Evolutionary conservation across 495 filamentous ascomycete species (phyloP).

Genomic region (Penicillium maclennaniae): DNA sequence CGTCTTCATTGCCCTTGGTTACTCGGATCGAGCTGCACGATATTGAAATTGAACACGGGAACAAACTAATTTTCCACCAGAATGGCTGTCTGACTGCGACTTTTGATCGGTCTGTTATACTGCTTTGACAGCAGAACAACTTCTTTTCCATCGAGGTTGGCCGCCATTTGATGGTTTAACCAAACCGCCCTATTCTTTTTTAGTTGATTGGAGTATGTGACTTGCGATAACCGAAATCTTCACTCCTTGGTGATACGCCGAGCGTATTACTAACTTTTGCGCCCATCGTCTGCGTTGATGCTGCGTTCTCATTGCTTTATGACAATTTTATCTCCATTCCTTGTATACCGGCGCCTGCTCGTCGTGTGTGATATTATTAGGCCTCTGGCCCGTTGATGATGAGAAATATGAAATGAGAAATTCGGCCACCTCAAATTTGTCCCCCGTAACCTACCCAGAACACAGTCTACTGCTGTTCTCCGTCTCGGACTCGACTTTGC

Average conservation of each 20-base stretch:
- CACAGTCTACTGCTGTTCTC: too few species aligned
- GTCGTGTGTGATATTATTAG: constrained; percentile 2
- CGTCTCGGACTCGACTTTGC: too few species aligned
- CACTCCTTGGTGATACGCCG: constrained; percentile 15
- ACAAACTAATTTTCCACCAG: constrained; percentile 30
- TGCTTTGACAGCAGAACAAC: constrained; percentile 28
- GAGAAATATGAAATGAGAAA: constrained; percentile 39
- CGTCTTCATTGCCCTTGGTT: constrained; percentile 13
- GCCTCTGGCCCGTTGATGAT: constrained; percentile 19
- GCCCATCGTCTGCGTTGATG: constrained; percentile 14
- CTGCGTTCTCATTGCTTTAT: constrained; percentile 12
- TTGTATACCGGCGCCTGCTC: constrained; percentile 6
- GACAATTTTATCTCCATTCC: constrained; percentile 14
- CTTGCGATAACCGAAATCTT: constrained; percentile 22
- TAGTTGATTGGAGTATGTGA: constrained; percentile 22
- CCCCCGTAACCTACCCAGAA: background rate
- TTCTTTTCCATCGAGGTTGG: constrained; percentile 45
- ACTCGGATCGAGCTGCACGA: constrained; percentile 25
- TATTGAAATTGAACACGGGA: constrained; percentile 22
- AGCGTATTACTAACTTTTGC: constrained; percentile 16
- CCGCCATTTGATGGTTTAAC: constrained; percentile 34
- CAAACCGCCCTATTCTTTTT: constrained; percentile 28
- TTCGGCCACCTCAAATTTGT: constrained; percentile 41
- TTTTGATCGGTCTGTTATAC: constrained; percentile 17
- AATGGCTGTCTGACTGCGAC: constrained; percentile 28